These are phyloP conservation scores for Boletus subcaerulescens DNA, from an alignment of 768 basidiomycete species.

Conservation along the genomic window DNA sequence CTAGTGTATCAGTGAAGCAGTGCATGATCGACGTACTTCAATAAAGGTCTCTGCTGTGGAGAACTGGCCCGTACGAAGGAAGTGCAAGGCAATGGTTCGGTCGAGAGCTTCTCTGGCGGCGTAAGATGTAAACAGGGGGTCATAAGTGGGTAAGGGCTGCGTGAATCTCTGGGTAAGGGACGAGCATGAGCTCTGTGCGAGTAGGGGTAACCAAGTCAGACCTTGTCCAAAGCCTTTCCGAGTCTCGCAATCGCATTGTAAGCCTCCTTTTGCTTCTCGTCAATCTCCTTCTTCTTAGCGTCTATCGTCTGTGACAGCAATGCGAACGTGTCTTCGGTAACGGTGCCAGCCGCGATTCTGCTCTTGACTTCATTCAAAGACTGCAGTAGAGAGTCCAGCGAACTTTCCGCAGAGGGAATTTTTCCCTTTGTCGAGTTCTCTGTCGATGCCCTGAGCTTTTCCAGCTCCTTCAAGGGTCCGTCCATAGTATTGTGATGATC, in stretches of 20 bases:
- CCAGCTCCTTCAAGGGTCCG: conserved; percentile 70
- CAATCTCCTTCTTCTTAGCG: conserved; percentile 75
- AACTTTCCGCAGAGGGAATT: conserved; percentile 50
- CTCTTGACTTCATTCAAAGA: conserved; percentile 56
- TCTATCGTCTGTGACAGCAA: conserved; percentile 60
- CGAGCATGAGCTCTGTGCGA: conserved; percentile 2
- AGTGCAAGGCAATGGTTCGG: conserved; percentile 68
- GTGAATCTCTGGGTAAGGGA: conserved; percentile 51
- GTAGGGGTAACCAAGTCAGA: conserved; percentile 28
- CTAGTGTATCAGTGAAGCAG: neutral
- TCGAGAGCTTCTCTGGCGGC: conserved; percentile 62
- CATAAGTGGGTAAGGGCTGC: conserved; percentile 59
- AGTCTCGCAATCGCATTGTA: conserved; percentile 73
- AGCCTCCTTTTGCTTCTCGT: conserved; percentile 86
- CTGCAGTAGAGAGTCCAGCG: conserved; percentile 62
- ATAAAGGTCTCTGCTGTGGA: conserved; percentile 73
- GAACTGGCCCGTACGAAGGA: conserved; percentile 80
- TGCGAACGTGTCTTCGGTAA: conserved; percentile 47
- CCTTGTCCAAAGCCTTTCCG: conserved; percentile 92
- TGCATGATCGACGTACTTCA: conserved; percentile 43
- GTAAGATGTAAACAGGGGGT: conserved; percentile 62
- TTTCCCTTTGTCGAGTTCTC: conserved; percentile 49
- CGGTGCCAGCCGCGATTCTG: conserved; percentile 45
- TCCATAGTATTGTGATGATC: conserved; percentile 50
- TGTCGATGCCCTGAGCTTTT: conserved; percentile 68